phyloP scores from a whole-genome alignment of 2,329 filamentous ascomycete genomes.

The Cladosporium sp. region DNA sequence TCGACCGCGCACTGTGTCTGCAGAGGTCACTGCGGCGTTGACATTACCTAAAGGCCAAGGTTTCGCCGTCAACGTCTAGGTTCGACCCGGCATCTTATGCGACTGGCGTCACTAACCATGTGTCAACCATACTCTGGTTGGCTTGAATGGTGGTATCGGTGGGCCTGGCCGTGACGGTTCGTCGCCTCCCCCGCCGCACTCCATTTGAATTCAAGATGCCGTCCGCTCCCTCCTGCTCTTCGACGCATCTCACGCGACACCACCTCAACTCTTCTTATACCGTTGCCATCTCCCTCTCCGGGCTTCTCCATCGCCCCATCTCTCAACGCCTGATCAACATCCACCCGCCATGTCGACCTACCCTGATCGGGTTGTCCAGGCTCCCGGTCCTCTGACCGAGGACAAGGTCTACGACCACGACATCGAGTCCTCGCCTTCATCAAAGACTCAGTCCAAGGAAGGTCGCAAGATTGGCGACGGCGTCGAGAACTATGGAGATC shows the following conservation, averaged over 20 bases:
- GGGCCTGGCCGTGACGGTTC: constrained; percentile 4
- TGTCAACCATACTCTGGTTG: constrained; percentile 11
- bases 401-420: constrained; percentile 4
- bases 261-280: not conserved
- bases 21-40: constrained; percentile 4
- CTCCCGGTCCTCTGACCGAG: constrained; percentile 12
- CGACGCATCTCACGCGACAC: not conserved
- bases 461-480: constrained; percentile 3
- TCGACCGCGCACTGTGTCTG: constrained; percentile 8
- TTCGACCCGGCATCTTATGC: not conserved
- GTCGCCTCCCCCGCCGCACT: constrained; percentile 8
- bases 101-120: not conserved
- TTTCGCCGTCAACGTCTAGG: constrained; percentile 6
- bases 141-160: not conserved
- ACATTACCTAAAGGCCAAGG: constrained; percentile 10
- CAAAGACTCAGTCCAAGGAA: constrained; percentile 6
- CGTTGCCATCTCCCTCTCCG: not conserved
- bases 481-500: constrained; percentile 26
- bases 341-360: constrained; percentile 7
- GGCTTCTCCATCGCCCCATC: not conserved
- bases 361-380: constrained; percentile 9
- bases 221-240: not conserved
- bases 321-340: not conserved
- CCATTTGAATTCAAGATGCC: constrained; percentile 5
- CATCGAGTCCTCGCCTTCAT: constrained; percentile 8